A percentile compares a stretch with the other conserved stretches of the same genome.
phyloP scores from a whole-genome alignment of 2,329 filamentous ascomycete genomes.

The Aspergillus luchuensis region DNA sequence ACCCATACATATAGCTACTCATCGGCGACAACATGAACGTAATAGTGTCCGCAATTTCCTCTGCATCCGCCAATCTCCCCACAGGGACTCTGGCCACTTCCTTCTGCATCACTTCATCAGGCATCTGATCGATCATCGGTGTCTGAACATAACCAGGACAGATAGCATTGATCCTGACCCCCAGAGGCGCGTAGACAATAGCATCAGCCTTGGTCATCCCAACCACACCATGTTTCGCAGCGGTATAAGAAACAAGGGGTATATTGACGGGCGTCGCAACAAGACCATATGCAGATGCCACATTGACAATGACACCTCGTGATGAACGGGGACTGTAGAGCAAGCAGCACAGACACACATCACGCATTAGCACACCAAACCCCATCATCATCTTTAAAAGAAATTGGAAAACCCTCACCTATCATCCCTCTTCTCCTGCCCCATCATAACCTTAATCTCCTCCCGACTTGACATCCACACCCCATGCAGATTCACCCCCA shows the following conservation, averaged over 20 bases:
- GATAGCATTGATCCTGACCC: conserved; percentile 63
- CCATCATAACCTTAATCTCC: conserved; percentile 8
- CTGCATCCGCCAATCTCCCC: conserved; percentile 48
- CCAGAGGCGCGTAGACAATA: conserved; percentile 52
- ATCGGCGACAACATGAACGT: conserved; percentile 55
- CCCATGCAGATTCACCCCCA: conserved; percentile 7
- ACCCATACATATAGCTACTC: conserved; percentile 57
- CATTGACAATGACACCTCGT: conserved; percentile 14
- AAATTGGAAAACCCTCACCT: neutral
- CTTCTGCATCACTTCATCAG: neutral
- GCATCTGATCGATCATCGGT: neutral
- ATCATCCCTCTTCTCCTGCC: conserved; percentile 14
- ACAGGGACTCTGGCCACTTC: conserved; percentile 51
- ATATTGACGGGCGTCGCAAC: neutral
- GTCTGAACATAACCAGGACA: conserved; percentile 53
- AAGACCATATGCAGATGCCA: conserved; percentile 11
- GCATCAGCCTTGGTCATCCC: conserved; percentile 55
- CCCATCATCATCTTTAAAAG: no score
- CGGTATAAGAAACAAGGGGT: conserved; percentile 21
- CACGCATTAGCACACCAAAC: neutral
- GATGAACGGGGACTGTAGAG: neutral
- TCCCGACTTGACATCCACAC: conserved; percentile 13
- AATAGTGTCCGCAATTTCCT: conserved; percentile 57
- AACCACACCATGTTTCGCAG: conserved; percentile 38
- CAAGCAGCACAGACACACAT: no score